Percentiles rank a stretch among this genome's conserved stretches.
Conservation (phyloP, 371 early-diverging fungal species). For the Rhizomucor pusillus region DNA sequence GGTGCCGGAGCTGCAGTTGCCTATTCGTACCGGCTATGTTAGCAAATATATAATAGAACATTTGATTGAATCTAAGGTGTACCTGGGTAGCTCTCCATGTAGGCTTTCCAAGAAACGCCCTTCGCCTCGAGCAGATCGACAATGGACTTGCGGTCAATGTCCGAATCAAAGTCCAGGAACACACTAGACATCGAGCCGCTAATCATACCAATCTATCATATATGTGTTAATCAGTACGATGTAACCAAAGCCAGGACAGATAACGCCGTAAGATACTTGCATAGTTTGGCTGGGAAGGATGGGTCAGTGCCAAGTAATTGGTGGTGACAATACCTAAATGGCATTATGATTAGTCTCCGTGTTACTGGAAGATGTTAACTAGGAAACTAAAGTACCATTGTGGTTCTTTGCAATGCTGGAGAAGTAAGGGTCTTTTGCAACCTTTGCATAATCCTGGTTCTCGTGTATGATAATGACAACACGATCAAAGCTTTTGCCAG, state of each 20-base stretch:
- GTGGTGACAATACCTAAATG: slow-evolving; percentile 22
- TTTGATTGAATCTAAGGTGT: neutral
- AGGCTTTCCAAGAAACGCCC: slow-evolving; percentile 59
- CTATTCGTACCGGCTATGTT: neutral
- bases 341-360: neutral
- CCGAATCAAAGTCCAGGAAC: slow-evolving; percentile 18
- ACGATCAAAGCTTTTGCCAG: slow-evolving; percentile 40
- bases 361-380: neutral
- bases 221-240: neutral
- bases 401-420: slow-evolving; percentile 22
- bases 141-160: slow-evolving; percentile 34
- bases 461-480: slow-evolving; percentile 40
- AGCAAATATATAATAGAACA: too few relatives aligned
- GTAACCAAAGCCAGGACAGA: neutral
- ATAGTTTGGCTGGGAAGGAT: slow-evolving; percentile 34
- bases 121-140: slow-evolving; percentile 60
- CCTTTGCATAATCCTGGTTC: slow-evolving; percentile 34
- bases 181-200: slow-evolving; percentile 39
- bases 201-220: slow-evolving; percentile 22
- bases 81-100: slow-evolving; percentile 51
- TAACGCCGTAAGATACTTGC: slow-evolving; percentile 2
- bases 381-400: slow-evolving; percentile 9
- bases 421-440: slow-evolving; percentile 30
- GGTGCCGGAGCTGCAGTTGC: slow-evolving; percentile 22
- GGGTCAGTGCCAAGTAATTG: slow-evolving; percentile 46